Evolutionary conservation across 2,329 filamentous ascomycete genomes (phyloP).

Genomic region (Drechslerella coelobrocha): DNA sequence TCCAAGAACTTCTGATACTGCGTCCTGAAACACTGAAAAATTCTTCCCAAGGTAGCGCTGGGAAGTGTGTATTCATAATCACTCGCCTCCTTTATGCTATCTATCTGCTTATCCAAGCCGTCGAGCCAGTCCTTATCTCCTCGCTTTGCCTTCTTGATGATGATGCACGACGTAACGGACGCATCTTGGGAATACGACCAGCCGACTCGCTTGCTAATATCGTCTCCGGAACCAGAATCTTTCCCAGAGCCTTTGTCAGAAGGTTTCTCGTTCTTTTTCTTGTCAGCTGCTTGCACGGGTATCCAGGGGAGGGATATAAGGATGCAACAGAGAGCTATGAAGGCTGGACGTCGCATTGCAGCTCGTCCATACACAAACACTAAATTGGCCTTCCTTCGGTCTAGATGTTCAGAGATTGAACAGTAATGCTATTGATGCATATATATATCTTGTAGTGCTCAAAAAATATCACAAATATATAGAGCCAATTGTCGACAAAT

Average conservation of each 20-base stretch:
- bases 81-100: background rate
- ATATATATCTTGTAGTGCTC: background rate
- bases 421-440: too few relatives aligned
- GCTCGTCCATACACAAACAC: background rate
- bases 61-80: conserved; percentile 11
- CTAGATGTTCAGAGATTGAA: too few relatives aligned
- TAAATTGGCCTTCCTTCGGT: too few relatives aligned
- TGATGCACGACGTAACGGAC: background rate
- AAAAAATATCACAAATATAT: too few relatives aligned
- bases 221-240: background rate
- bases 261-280: background rate
- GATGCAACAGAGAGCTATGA: background rate
- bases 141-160: conserved; percentile 7
- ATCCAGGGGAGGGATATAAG: background rate
- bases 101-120: background rate
- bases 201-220: background rate
- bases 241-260: background rate
- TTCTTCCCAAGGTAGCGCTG: conserved; percentile 1
- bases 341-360: background rate
- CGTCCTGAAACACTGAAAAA: conserved; percentile 16
- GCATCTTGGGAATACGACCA: conserved; percentile 6
- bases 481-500: too few relatives aligned
- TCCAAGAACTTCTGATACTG: conserved; percentile 21
- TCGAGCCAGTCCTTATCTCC: conserved; percentile 9
- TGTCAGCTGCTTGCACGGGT: background rate